A percentile compares a stretch with the other conserved stretches of the same genome.
phyloP scores from a whole-genome alignment of 495 filamentous ascomycete species.

The Usnea hakonensis region DNA sequence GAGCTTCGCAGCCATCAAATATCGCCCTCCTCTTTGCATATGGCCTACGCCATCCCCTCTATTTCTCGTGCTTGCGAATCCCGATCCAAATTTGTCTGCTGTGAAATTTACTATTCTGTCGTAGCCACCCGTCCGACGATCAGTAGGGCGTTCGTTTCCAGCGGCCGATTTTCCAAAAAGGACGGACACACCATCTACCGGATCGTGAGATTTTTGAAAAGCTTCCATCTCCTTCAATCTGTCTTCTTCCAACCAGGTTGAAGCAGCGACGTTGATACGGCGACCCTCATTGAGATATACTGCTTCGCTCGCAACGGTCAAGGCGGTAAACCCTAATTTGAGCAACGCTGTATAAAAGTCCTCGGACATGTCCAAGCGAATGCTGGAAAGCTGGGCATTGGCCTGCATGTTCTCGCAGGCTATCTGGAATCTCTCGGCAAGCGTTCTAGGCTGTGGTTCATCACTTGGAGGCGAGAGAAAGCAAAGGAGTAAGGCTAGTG shows the following conservation, averaged over 20 bases:
- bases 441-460: slow-evolving; percentile 29
- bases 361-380: slow-evolving; percentile 73
- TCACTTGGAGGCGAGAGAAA: slow-evolving; percentile 56
- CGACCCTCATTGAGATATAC: slow-evolving; percentile 90
- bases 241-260: slow-evolving; percentile 91
- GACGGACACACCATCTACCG: slow-evolving; percentile 28
- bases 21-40: slow-evolving; percentile 61
- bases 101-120: slow-evolving; percentile 51
- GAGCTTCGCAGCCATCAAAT: slow-evolving; percentile 66
- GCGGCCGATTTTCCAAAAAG: slow-evolving; percentile 25
- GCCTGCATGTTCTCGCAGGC: slow-evolving; percentile 90
- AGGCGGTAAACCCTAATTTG: slow-evolving; percentile 71
- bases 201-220: slow-evolving; percentile 38
- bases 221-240: slow-evolving; percentile 54
- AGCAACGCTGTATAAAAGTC: slow-evolving; percentile 92
- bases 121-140: slow-evolving; percentile 57
- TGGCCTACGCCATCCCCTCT: slow-evolving; percentile 64
- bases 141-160: not conserved
- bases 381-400: slow-evolving; percentile 69
- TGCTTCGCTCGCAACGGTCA: slow-evolving; percentile 89
- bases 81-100: slow-evolving; percentile 42
- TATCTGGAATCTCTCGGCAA: slow-evolving; percentile 48
- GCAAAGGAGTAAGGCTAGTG: slow-evolving; percentile 64
- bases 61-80: slow-evolving; percentile 34
- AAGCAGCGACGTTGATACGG: slow-evolving; percentile 60